Evolutionary conservation across 345 rosid species (phyloP).

Genomic region (Syzygium jambos): DNA sequence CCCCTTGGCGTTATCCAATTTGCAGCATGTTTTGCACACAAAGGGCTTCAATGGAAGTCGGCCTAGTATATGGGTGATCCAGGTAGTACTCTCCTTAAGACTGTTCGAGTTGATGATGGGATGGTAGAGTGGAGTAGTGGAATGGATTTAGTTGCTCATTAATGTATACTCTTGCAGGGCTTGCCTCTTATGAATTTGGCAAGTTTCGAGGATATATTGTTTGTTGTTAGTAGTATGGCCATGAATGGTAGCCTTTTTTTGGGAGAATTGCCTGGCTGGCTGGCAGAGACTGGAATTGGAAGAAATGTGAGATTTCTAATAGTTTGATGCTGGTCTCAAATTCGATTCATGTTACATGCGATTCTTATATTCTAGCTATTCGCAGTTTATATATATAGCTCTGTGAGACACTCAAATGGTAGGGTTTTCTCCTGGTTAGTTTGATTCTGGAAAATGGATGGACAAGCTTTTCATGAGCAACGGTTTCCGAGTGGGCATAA

Average conservation of each 20-base stretch:
- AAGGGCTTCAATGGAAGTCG: constrained; percentile 71
- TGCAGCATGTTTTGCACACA: constrained; percentile 33
- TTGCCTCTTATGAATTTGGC: constrained; percentile 52
- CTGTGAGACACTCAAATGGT: not conserved
- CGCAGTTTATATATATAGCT: not conserved
- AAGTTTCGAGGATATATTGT: constrained; percentile 55
- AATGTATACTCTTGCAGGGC: constrained; percentile 29
- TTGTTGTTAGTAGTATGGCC: constrained; percentile 48
- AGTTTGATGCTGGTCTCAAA: not conserved
- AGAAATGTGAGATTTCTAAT: constrained; percentile 27
- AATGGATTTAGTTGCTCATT: not conserved
- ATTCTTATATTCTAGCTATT: not conserved
- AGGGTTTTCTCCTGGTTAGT: constrained; percentile 23
- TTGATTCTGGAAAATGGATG: constrained; percentile 40
- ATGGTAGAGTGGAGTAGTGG: not conserved
- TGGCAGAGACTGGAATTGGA: constrained; percentile 46
- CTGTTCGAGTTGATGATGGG: not conserved
- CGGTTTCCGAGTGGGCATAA: constrained; percentile 41
- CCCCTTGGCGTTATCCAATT: constrained; percentile 39
- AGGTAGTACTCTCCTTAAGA: constrained; percentile 31
- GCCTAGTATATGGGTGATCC: constrained; percentile 82
- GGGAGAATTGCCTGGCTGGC: constrained; percentile 66
- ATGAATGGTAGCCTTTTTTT: constrained; percentile 52
- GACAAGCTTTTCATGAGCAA: constrained; percentile 63
- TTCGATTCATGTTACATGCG: not conserved